phyloP scores from a whole-genome alignment of 768 basidiomycete species.

The Kwoniella sp. region DNA sequence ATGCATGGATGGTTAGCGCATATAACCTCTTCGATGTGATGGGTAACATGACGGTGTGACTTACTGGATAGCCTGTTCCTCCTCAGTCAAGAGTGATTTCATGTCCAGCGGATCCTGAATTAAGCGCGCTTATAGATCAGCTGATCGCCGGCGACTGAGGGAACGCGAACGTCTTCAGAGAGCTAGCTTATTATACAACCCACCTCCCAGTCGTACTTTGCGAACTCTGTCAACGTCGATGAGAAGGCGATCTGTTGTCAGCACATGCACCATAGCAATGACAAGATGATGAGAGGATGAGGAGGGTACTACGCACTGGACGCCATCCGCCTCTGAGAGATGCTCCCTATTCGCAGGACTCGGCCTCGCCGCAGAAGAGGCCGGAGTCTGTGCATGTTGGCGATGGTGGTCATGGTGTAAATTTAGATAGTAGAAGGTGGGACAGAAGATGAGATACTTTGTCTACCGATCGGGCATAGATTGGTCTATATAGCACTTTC shows the following conservation, averaged over 20 bases:
- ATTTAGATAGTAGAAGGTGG: too few relatives aligned
- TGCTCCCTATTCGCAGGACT: not conserved
- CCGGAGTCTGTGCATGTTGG: not conserved
- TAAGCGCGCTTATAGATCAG: not conserved
- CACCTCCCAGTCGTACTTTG: constrained; percentile 57
- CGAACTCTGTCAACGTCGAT: constrained; percentile 39
- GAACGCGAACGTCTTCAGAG: too few relatives aligned
- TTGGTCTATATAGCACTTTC: too few relatives aligned
- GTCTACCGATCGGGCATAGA: too few relatives aligned
- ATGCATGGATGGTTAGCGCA: constrained; percentile 2
- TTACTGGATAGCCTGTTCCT: constrained; percentile 85
- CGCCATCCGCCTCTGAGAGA: not conserved
- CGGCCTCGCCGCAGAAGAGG: not conserved
- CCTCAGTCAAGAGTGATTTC: constrained; percentile 79
- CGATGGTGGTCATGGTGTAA: not conserved
- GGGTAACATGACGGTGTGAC: too few relatives aligned
- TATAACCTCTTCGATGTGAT: not conserved
- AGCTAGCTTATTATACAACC: constrained; percentile 6
- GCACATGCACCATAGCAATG: not conserved
- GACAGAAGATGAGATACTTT: too few relatives aligned
- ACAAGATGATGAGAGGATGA: too few relatives aligned
- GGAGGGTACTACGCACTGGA: not conserved
- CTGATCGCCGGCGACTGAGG: not conserved
- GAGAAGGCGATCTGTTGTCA: too few relatives aligned
- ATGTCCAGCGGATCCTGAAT: constrained; percentile 78